Base-by-base conservation (phyloP, 345 rosid species). In the Aethionema arabicum region DNA sequence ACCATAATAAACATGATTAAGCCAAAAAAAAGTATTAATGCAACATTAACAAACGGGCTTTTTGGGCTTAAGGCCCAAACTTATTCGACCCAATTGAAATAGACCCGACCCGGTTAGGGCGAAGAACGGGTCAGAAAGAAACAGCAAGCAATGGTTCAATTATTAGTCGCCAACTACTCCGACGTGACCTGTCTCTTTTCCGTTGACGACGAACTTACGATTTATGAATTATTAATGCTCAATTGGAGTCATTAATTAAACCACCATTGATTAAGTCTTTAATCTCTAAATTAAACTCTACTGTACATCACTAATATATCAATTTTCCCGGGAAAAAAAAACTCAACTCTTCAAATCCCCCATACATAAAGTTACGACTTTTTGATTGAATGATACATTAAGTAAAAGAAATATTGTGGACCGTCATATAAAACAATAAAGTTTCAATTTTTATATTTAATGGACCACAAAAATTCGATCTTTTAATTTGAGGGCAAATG, bases 111-210 rank as follows among this genome's bases (percentile, higher is more conserved):
- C n/a, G 53, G 27, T 0, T 41, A 0, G 14, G 33, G 6, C 10
- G 5, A 21, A 12, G 30, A 65, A 44, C 61, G 31, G 45, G 38
- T 53, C 47, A 13, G 39, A 38, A 62, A 32, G 1, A 21, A 21
- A 1, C 27, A 21, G 27, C 27, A 21, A 21, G 48, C 44, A 67
- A 49, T 51, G 71, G 15, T 32, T 16, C n/a, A 39, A 15, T 31
- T 37, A 37, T n/a, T 44, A 37, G 10, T 57, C 31, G 7, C 53
- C 5, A 68, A 68, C 41, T 14, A 44, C 53, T 36, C 27, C 47
- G 66, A 68, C 61, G 66, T 68, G 66, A 46, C 72, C 14, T 61
- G 54, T 68, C 66, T 59, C 33, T 11, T 59, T 3, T 43, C 40
- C 45, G 4, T 35, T 59, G 66, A 59, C 35, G 27, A 39, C 44